A percentile compares a stretch with the other conserved stretches of the same genome.
Evolutionary conservation across 208 protist genomes (phyloP).

Genomic region (Leishmania major): DNA sequence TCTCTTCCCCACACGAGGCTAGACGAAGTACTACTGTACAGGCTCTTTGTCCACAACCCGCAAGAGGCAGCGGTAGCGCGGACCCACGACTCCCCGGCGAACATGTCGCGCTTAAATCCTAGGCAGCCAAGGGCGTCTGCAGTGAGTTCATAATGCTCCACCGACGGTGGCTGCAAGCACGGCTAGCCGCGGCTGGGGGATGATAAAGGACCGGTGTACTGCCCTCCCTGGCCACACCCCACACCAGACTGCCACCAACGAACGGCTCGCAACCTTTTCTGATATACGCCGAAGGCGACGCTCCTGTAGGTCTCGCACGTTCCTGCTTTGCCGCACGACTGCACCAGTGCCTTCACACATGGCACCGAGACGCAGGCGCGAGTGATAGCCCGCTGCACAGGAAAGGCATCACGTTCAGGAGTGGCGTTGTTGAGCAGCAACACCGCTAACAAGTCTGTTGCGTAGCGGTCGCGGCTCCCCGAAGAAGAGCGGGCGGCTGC

Average conservation of each 20-base stretch:
- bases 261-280: constrained; percentile 12
- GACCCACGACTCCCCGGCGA: constrained; percentile 5
- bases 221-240: neutral
- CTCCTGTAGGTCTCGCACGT: neutral
- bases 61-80: constrained; percentile 28
- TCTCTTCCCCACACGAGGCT: constrained; percentile 30
- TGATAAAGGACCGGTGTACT: constrained; percentile 35
- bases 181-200: constrained; percentile 36
- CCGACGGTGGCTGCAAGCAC: constrained; percentile 47
- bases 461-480: constrained; percentile 21
- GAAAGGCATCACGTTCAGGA: constrained; percentile 8
- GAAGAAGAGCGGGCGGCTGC: constrained; percentile 25
- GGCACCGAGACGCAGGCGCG: constrained; percentile 10
- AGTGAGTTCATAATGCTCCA: constrained; percentile 39
- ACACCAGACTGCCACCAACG: neutral
- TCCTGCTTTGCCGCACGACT: neutral
- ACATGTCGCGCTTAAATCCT: constrained; percentile 11
- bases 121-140: constrained; percentile 19
- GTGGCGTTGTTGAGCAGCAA: constrained; percentile 16
- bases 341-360: constrained; percentile 6
- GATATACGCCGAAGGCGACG: constrained; percentile 1
- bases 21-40: constrained; percentile 47
- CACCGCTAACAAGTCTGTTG: constrained; percentile 25
- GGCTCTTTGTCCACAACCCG: constrained; percentile 20
- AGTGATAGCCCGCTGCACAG: constrained; percentile 14